phyloP scores from a whole-genome alignment of 2,329 filamentous ascomycete genomes.

The Neofusicoccum kwambonambiense region DNA sequence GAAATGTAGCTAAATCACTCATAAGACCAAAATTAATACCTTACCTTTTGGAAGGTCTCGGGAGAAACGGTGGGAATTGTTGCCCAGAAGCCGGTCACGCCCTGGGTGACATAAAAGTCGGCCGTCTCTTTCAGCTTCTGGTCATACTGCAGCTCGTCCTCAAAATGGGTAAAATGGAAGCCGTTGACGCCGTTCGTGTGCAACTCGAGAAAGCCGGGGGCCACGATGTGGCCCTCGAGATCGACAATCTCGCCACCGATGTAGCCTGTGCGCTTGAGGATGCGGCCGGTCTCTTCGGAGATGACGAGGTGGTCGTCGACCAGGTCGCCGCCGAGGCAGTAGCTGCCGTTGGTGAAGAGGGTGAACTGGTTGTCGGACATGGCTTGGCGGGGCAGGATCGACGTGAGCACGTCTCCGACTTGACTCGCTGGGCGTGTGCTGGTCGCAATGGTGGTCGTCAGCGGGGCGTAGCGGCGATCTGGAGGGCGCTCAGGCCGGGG shows the following conservation, averaged over 20 bases:
- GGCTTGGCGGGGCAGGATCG: background rate
- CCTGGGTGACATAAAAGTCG: conserved; percentile 49
- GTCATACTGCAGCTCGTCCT: conserved; percentile 42
- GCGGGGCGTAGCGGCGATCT: background rate
- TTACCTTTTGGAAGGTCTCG: conserved; percentile 48
- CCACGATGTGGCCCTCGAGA: conserved; percentile 50
- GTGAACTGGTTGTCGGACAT: conserved; percentile 46
- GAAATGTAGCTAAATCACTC: background rate
- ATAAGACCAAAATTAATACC: background rate
- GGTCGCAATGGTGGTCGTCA: background rate
- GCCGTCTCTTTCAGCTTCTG: conserved; percentile 48
- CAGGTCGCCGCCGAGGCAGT: conserved; percentile 44
- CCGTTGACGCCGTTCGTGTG: conserved; percentile 56
- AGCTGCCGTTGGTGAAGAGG: conserved; percentile 47
- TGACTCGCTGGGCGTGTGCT: background rate
- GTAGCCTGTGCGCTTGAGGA: conserved; percentile 43
- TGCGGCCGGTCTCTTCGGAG: conserved; percentile 45
- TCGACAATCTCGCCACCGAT: conserved; percentile 48
- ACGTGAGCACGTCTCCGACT: background rate
- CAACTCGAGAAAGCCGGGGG: conserved; percentile 56
- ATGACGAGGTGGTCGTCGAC: conserved; percentile 46
- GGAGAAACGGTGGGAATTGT: conserved; percentile 53
- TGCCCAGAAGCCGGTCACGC: conserved; percentile 55
- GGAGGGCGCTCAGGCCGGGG: background rate
- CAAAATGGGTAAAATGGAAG: conserved; percentile 55